Evolutionary conservation across 768 basidiomycete species (phyloP).

Genomic region (Kwoniella sp.): DNA sequence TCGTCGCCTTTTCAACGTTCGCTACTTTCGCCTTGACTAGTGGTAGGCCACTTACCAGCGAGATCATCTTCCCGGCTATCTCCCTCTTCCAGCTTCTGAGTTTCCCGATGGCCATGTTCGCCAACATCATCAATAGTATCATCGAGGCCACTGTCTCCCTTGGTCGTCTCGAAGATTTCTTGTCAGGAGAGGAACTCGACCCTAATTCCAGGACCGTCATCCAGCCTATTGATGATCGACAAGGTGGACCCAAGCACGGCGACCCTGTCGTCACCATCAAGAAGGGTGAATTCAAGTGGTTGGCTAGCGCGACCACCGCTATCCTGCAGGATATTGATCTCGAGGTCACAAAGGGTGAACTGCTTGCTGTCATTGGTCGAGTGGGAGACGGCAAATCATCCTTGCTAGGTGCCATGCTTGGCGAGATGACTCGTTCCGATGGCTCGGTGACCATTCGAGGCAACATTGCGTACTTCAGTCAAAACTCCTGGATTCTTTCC

Average conservation of each 20-base stretch:
- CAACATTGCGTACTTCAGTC: conserved; percentile 77
- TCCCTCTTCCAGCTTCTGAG: conserved; percentile 58
- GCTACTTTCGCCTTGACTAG: conserved; percentile 56
- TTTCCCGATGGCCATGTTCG: conserved; percentile 55
- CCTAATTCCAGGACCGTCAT: conserved; percentile 68
- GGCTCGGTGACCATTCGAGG: conserved; percentile 73
- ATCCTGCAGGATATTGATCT: conserved; percentile 78
- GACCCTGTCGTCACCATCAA: conserved; percentile 68
- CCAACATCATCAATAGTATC: conserved; percentile 62
- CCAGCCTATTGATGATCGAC: conserved; percentile 36
- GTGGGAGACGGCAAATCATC: conserved; percentile 81
- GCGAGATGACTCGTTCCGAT: conserved; percentile 77
- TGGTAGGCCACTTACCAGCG: conserved; percentile 72
- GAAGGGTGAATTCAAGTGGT: conserved; percentile 82
- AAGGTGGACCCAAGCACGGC: conserved; percentile 46
- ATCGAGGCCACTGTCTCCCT: conserved; percentile 86
- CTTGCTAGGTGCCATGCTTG: conserved; percentile 68
- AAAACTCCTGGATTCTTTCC: conserved; percentile 87
- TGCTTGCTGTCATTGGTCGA: conserved; percentile 80
- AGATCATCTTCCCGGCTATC: conserved; percentile 94
- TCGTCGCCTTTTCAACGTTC: conserved; percentile 56
- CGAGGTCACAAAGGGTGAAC: conserved; percentile 74
- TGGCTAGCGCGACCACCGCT: conserved; percentile 57
- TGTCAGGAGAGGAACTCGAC: conserved; percentile 79
- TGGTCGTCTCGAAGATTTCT: conserved; percentile 72